These are phyloP conservation scores for Aspergillus bombycis DNA, from an alignment of 2,329 filamentous ascomycete genomes.

Conservation along the genomic window DNA sequence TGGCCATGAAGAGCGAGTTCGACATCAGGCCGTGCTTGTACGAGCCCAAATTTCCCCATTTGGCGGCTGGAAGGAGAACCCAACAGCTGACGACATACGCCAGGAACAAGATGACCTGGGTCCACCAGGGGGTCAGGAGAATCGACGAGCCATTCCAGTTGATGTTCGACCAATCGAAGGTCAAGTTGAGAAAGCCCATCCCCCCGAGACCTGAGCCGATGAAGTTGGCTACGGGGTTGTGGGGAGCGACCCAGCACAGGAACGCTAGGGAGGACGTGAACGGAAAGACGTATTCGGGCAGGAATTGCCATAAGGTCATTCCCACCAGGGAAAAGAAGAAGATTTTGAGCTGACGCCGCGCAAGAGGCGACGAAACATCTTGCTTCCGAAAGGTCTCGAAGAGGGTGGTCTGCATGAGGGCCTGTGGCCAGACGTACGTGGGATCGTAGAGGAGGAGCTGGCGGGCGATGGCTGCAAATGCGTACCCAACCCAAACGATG, in stretches of 20 bases:
- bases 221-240: conserved; percentile 62
- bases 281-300: conserved; percentile 64
- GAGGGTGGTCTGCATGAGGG: conserved; percentile 59
- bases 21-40: conserved; percentile 62
- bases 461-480: conserved; percentile 60
- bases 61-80: conserved; percentile 61
- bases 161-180: conserved; percentile 64
- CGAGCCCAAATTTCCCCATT: conserved; percentile 58
- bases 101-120: conserved; percentile 60
- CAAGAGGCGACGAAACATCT: conserved; percentile 52
- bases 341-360: conserved; percentile 58
- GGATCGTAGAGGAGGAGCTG: conserved; percentile 63
- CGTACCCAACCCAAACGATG: conserved; percentile 62
- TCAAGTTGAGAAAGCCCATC: conserved; percentile 64
- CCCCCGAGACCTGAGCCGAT: conserved; percentile 64
- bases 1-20: conserved; percentile 57
- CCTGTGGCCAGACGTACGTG: conserved; percentile 58
- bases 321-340: conserved; percentile 59
- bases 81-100: conserved; percentile 62
- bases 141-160: conserved; percentile 53
- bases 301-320: conserved; percentile 63
- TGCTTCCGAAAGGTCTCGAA: conserved; percentile 58
- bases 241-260: conserved; percentile 65
- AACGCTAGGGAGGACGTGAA: conserved; percentile 64
- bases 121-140: conserved; percentile 61